Conservation (phyloP, 257 asterid genomes). For the Gentiana straminea region DNA sequence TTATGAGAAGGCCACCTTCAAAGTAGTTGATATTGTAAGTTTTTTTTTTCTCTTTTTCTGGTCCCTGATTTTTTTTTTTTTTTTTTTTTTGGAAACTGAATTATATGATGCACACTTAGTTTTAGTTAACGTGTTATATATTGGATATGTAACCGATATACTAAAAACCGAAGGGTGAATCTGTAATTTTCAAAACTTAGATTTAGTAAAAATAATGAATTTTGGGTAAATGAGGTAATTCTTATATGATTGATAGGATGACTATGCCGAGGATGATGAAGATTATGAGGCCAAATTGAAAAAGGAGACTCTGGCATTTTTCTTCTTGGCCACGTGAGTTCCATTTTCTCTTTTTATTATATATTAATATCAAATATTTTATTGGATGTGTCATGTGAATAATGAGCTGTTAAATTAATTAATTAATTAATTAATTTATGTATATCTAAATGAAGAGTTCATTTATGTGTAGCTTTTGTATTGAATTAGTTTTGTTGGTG, state of each 20-base stretch:
- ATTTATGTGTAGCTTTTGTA: constrained; percentile 1
- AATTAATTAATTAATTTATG: too few species aligned
- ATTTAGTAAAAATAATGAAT: constrained; percentile 6
- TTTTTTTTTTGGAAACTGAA: background rate
- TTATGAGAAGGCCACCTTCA: constrained; percentile 69
- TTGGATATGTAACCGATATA: too few species aligned
- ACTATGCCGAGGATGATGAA: constrained; percentile 92
- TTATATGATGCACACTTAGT: too few species aligned
- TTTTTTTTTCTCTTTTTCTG: background rate
- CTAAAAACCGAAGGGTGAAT: too few species aligned
- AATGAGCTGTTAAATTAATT: background rate
- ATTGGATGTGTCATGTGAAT: background rate
- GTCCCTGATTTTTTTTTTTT: constrained; percentile 2
- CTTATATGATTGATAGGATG: constrained; percentile 45
- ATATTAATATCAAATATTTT: background rate
- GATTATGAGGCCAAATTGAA: constrained; percentile 84
- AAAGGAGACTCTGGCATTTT: constrained; percentile 70
- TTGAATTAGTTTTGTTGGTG: constrained; percentile 24
- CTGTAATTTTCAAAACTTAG: background rate
- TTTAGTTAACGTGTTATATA: background rate
- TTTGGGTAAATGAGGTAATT: constrained; percentile 9
- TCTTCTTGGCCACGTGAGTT: constrained; percentile 94
- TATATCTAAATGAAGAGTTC: background rate
- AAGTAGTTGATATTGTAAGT: constrained; percentile 71
- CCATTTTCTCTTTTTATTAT: constrained; percentile 3